These are phyloP conservation scores for Euphorbia schlechtendalii DNA, from an alignment of 441 rosid genomes.

Conservation along the genomic window DNA sequence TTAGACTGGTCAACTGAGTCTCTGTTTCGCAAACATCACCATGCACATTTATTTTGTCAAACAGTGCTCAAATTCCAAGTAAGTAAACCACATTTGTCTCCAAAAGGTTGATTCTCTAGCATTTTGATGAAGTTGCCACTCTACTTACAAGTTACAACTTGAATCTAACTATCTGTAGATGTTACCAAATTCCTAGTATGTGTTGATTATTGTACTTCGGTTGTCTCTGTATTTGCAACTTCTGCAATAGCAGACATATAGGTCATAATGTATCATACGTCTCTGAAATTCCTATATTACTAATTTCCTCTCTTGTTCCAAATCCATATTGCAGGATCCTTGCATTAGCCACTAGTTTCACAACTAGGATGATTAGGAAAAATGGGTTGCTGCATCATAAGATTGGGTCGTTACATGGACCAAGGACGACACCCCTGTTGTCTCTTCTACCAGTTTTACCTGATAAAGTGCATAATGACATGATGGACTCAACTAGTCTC, in stretches of 20 bases:
- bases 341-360: conserved; percentile 66
- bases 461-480: conserved; percentile 34
- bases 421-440: conserved; percentile 32
- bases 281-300: neutral
- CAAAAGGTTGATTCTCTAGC: neutral
- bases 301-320: conserved; percentile 15
- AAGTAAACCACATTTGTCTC: neutral
- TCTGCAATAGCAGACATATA: neutral
- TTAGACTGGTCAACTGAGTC: neutral
- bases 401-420: conserved; percentile 39
- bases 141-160: neutral
- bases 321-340: conserved; percentile 64
- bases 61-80: neutral
- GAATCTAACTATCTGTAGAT: neutral
- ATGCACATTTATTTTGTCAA: neutral
- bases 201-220: neutral
- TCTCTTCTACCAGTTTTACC: conserved; percentile 50
- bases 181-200: neutral
- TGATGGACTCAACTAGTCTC: conserved; percentile 49
- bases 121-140: conserved; percentile 1
- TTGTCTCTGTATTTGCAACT: neutral
- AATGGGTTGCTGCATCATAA: conserved; percentile 63
- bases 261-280: neutral
- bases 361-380: conserved; percentile 76
- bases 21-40: neutral